These are phyloP conservation scores for Rhizopogon vulgaris DNA, from an alignment of 768 basidiomycete genomes.

Conservation along the genomic window DNA sequence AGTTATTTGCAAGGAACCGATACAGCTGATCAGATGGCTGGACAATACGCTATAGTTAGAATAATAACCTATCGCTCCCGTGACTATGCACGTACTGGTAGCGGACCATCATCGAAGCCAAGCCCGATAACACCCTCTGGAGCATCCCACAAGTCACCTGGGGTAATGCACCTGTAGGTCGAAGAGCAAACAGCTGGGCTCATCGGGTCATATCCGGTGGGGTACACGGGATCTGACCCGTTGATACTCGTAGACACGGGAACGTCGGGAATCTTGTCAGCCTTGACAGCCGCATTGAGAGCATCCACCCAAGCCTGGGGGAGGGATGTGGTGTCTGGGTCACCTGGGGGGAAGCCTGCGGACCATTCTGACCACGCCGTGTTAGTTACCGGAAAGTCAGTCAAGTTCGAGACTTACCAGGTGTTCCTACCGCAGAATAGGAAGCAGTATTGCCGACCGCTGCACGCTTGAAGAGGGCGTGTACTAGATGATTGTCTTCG, in stretches of 20 bases:
- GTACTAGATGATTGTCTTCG: conserved; percentile 48
- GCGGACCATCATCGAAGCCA: conserved; percentile 81
- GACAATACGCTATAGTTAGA: conserved; percentile 3
- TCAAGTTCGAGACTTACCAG: conserved; percentile 32
- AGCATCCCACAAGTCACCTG: conserved; percentile 70
- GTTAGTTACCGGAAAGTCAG: conserved; percentile 1
- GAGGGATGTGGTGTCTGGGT: conserved; percentile 43
- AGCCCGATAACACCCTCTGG: conserved; percentile 62
- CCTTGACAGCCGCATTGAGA: conserved; percentile 55
- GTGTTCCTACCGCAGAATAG: conserved; percentile 55
- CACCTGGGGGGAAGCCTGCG: conserved; percentile 48
- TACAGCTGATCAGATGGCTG: conserved; percentile 46
- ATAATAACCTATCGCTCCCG: background rate
- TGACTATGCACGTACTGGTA: conserved; percentile 28
- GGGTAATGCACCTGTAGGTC: conserved; percentile 58
- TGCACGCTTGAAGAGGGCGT: conserved; percentile 57
- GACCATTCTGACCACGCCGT: conserved; percentile 45
- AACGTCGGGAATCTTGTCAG: conserved; percentile 70
- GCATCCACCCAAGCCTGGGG: conserved; percentile 72
- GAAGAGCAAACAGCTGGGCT: conserved; percentile 66
- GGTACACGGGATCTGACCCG: conserved; percentile 31
- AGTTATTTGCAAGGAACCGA: conserved; percentile 59
- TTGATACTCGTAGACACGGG: conserved; percentile 37
- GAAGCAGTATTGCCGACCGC: conserved; percentile 34
- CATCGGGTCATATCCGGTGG: conserved; percentile 31